Percentiles rank a stretch among this genome's conserved stretches.
Conservation (phyloP, 768 basidiomycete species). For the Agrocybe chaxingu region DNA sequence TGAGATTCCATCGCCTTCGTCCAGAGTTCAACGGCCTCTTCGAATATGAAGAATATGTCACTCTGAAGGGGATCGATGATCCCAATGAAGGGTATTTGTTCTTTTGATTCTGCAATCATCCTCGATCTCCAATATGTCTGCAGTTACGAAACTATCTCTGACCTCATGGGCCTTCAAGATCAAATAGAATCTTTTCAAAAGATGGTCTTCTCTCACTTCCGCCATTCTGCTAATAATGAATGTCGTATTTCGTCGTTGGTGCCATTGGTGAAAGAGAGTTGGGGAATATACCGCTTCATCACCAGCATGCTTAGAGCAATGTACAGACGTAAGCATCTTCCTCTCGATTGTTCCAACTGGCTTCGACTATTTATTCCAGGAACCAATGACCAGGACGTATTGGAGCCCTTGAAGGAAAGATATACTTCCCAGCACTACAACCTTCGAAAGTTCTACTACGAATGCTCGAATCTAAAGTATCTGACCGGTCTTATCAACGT, state of each 20-base stretch:
- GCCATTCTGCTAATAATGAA: constrained; percentile 90
- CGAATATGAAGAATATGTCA: constrained; percentile 98
- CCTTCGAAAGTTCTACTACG: constrained; percentile 97
- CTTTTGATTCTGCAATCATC: not conserved
- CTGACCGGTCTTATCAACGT: constrained; percentile 97
- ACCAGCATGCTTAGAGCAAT: constrained; percentile 98
- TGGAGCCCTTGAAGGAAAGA: constrained; percentile 85
- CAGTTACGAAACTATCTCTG: constrained; percentile 96
- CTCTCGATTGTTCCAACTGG: constrained; percentile 5
- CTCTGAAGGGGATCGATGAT: constrained; percentile 95
- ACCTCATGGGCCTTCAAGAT: constrained; percentile 97
- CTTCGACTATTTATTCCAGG: constrained; percentile 40
- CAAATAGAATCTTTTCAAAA: constrained; percentile 99
- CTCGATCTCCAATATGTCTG: constrained; percentile 8
- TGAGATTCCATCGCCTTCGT: constrained; percentile 91
- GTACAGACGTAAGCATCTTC: constrained; percentile 69
- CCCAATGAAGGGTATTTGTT: constrained; percentile 92
- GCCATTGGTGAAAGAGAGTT: constrained; percentile 97
- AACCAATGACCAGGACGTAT: constrained; percentile 82
- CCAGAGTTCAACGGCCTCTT: constrained; percentile 99
- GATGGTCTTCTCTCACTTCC: constrained; percentile 94
- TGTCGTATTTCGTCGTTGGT: constrained; percentile 95
- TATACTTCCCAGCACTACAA: constrained; percentile 91
- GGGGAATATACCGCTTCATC: constrained; percentile 98
- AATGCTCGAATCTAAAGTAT: constrained; percentile 98